A percentile compares a stretch with the other conserved stretches of the same genome.
Conservation (phyloP, 345 rosid genomes). For the Murraya paniculata region DNA sequence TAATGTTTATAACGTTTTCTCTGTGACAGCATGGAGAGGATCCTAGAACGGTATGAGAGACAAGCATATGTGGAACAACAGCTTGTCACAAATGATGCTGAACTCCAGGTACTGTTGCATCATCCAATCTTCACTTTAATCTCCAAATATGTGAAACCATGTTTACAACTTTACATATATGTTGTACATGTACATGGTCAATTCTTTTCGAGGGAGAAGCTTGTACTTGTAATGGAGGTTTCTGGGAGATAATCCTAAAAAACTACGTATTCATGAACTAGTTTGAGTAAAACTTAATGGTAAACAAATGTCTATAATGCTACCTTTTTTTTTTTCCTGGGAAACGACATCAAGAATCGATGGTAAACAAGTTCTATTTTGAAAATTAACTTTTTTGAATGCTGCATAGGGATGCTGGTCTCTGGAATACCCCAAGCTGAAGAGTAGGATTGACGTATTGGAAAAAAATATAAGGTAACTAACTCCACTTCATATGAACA, state of each 20-base stretch:
- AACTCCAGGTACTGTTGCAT: conserved; percentile 31
- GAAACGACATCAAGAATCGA: neutral
- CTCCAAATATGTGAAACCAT: neutral
- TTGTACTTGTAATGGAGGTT: no score
- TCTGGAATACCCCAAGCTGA: conserved; percentile 55
- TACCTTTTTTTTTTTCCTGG: neutral
- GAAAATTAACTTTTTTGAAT: neutral
- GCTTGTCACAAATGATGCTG: conserved; percentile 23
- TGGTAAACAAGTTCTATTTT: neutral
- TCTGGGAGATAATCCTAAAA: no score
- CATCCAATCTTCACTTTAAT: neutral
- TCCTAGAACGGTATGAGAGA: conserved; percentile 71
- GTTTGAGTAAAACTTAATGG: neutral
- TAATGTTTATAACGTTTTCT: neutral
- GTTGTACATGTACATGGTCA: neutral
- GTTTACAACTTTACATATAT: neutral
- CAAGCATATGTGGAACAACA: conserved; percentile 38
- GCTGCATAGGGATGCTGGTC: conserved; percentile 49
- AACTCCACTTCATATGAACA: neutral
- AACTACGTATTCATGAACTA: no score
- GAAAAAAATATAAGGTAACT: conserved; percentile 60
- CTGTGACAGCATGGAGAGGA: conserved; percentile 65
- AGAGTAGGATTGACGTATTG: conserved; percentile 53
- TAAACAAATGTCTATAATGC: neutral
- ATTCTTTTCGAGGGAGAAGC: neutral